Evolutionary conservation across 495 filamentous ascomycete genomes (phyloP), one percentile per base, ranked within the genome.

Genomic region (Neurospora discreta): DNA sequence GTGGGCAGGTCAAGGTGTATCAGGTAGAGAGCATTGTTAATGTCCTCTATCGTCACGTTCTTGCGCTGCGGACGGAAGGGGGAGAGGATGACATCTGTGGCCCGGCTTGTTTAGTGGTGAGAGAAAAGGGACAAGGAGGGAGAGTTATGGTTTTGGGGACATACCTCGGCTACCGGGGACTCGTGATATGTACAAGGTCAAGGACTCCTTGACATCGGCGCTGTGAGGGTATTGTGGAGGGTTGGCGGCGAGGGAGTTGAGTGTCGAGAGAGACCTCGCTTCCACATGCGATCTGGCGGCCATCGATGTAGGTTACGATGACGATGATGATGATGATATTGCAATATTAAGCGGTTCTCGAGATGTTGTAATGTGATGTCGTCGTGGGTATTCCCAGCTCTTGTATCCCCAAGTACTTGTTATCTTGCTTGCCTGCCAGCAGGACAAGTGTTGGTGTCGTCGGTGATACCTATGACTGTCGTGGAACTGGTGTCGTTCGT

Each of bases 121-220:
- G 3, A 41, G 30, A 65, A 71, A 44, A 70, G 26, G 68, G 65
- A 46, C n/a, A n/a, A n/a, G n/a, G n/a, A 38, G 30, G 44, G 71
- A 36, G 69, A 23, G 69, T 60, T 38, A 36, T 23, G 39, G 71
- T 71, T 77, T 38, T 68, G 52, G 42, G 44, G 39, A 79, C 85
- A 41, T 84, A 95, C 94, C 94, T 89, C 88, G 88, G 73, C 91
- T 97, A 16, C 95, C 94, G 3, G 95, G 95, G 0, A 98, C 94
- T 71, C 93, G 85, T 13, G 94, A 94, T 73, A 98, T 96, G 78
- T 98, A 98, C 30, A 98, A 84, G 4, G 89, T 88, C 46, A 98
- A 80, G 9, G 91, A 89, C 43, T 91, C 86, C 69, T 88, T 85
- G 72, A 81, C 84, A 71, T 89, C n/a, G 88, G 91, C 82, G 89